Evolutionary conservation across 202 grass and related monocot genomes (phyloP).

Genomic region (Brachypodium distachyon): DNA sequence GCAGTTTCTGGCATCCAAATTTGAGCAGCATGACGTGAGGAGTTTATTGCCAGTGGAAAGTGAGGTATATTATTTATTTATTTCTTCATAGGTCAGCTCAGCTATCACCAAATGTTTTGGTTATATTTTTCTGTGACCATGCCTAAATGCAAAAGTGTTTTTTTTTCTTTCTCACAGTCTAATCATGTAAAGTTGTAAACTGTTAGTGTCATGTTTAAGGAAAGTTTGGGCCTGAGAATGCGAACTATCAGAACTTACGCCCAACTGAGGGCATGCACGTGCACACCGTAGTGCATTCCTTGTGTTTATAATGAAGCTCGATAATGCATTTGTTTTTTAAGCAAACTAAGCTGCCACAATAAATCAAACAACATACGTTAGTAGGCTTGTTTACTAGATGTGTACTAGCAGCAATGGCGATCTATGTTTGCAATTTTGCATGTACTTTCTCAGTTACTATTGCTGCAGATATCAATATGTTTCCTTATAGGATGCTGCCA

Average conservation of each 20-base stretch:
- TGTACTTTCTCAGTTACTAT: not conserved
- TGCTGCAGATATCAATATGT: not conserved
- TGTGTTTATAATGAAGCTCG: not conserved
- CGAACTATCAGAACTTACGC: not conserved
- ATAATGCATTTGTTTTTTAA: not conserved
- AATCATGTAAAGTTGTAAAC: not conserved
- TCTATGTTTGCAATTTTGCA: not conserved
- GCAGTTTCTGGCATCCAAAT: slow-evolving; percentile 88
- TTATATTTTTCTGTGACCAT: not conserved
- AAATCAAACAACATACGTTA: not conserved
- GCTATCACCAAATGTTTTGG: not conserved
- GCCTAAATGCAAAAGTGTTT: not conserved
- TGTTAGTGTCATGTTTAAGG: not conserved
- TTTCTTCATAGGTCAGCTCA: not conserved
- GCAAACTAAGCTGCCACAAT: not conserved
- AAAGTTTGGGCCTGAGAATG: not conserved
- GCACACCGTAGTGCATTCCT: not conserved
- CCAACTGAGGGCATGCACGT: not conserved
- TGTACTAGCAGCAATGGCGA: not conserved
- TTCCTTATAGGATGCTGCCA: not conserved
- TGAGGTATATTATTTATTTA: slow-evolving; percentile 58
- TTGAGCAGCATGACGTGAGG: slow-evolving; percentile 96
- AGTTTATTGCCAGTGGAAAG: slow-evolving; percentile 94
- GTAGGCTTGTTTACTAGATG: not conserved
- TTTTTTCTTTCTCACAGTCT: not conserved